Conservation (phyloP, 176 grass and related monocot species). For the Raddia distichophylla region DNA sequence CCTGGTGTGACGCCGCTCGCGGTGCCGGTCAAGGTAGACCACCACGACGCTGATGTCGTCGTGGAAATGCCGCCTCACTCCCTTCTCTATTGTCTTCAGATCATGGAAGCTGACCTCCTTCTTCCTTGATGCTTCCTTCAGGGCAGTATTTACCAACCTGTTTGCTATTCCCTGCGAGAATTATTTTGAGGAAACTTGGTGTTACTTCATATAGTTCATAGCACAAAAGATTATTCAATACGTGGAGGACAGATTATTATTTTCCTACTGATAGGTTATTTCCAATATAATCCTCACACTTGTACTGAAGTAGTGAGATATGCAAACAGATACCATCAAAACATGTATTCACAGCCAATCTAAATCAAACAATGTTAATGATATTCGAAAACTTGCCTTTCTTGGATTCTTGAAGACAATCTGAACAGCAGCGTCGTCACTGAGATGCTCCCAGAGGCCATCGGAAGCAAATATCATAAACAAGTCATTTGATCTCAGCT, state of each 20-base stretch:
- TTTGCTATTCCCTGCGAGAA: slow-evolving; percentile 79
- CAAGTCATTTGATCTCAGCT: slow-evolving; percentile 65
- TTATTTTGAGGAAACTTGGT: not conserved
- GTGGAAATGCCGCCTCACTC: slow-evolving; percentile 78
- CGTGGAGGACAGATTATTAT: too few relatives aligned
- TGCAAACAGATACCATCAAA: too few relatives aligned
- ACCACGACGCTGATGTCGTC: slow-evolving; percentile 87
- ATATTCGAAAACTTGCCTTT: slow-evolving; percentile 49
- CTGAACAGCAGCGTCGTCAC: slow-evolving; percentile 74
- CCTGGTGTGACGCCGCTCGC: slow-evolving; percentile 40
- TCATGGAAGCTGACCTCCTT: slow-evolving; percentile 72
- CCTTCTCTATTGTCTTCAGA: slow-evolving; percentile 68
- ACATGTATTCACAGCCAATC: too few relatives aligned
- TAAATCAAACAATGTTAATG: not conserved
- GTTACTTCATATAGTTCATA: not conserved
- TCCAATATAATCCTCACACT: too few relatives aligned
- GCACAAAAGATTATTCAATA: not conserved
- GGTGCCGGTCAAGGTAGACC: slow-evolving; percentile 73
- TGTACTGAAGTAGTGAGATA: too few relatives aligned
- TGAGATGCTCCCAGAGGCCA: slow-evolving; percentile 91
- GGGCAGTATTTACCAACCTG: slow-evolving; percentile 66
- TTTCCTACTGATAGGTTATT: too few relatives aligned
- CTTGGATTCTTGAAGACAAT: slow-evolving; percentile 88
- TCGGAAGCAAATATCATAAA: slow-evolving; percentile 95
- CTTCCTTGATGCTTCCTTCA: slow-evolving; percentile 80